Base-by-base conservation (phyloP, 352 stramenopile genomes). In the Pythium monospermum region DNA sequence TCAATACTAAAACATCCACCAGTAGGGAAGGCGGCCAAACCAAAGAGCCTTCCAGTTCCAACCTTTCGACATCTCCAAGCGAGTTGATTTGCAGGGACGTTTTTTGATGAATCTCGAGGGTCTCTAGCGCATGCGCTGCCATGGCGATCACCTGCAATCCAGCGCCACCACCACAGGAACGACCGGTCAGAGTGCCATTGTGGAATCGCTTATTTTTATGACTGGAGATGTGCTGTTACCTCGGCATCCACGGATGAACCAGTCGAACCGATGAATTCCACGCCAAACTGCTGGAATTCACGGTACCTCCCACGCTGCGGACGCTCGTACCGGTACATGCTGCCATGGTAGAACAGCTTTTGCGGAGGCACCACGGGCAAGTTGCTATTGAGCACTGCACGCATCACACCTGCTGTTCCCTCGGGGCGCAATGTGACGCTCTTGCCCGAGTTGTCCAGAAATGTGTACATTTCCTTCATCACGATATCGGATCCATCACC, bases 401-500 rank as follows among this genome's bases (percentile, higher is more conserved):
- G 82, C 38, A 92, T 79, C 30, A 95, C 51, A 66, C 84, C 80
- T 33, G 82, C 82, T 49, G 84, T 95, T 50, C 84, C 82, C 68
- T 95, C 84, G 18, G 84, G 84, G 42, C 84, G 81, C 43, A 95
- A 54, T 25, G 82, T 93, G 42, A 95, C 76, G 39, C 80, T 92
- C 53, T 91, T 93, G 48, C 73, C 76, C 25, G 84, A 95, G 39
- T 95, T 92, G 61, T 95, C 84, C 23, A 74, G 37, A 46, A 95
- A 95, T 32, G 82, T 95, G 56, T 95, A 95, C 84, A 95, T 95
- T 41, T 95, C 84, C 84, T 94, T 95, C 75, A 83, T 91, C 41
- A 95, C 83, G 39, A 95, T 92, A 42, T 95, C 84, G 0, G 84
- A 95, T 32, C 78, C 82, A 40, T 89, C 79, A 8, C 84, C 84